Base-by-base conservation (phyloP, 352 stramenopile species). In the Phytophthora foliorum region DNA sequence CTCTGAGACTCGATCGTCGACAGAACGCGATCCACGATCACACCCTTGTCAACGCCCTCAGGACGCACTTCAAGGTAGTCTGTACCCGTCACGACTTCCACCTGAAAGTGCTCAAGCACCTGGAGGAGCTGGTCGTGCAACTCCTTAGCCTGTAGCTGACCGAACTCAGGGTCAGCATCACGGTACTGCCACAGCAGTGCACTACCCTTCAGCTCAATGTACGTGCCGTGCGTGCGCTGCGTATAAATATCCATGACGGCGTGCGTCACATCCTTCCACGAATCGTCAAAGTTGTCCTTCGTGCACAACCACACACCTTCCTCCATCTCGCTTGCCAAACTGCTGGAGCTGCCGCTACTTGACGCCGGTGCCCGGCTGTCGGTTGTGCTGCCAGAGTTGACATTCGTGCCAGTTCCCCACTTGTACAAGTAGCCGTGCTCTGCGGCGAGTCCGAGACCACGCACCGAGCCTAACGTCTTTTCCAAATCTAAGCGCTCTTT, bases 341-440 rank as follows among this genome's bases (percentile, higher is more conserved):
- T 74, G 41, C 44, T 77, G 21, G 36, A 71, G 49, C 58, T 78
- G 54, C 36, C 60, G 41, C 56, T 62, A 34, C 51, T 64, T 25
- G 67, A 69, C 10, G 56, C 36, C 8, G 53, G 39, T 42, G 71
- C 67, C 2, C 38, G 49, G 10, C 63, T 72, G 48, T 62, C 75
- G 34, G 73, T 68, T n/a, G 63, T 52, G 45, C 81, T 81, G 16
- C 86, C 90, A 58, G 49, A 14, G 49, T 53, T 65, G 25, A 44
- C 39, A 52, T 76, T 76, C 16, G 44, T 64, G n/a, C 70, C 69
- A 34, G 70, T 75, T 13, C 70, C 81, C 95, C 94, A 98, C 46
- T 97, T 98, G 75, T 99, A 99, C 76, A 99, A 95, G 82, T 99
- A 99, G 10, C 98, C 98, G 77, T 99, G 97, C 75, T 99, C 98